phyloP scores from a whole-genome alignment of 805 yeast species.

The Cyberlindnera americana region DNA sequence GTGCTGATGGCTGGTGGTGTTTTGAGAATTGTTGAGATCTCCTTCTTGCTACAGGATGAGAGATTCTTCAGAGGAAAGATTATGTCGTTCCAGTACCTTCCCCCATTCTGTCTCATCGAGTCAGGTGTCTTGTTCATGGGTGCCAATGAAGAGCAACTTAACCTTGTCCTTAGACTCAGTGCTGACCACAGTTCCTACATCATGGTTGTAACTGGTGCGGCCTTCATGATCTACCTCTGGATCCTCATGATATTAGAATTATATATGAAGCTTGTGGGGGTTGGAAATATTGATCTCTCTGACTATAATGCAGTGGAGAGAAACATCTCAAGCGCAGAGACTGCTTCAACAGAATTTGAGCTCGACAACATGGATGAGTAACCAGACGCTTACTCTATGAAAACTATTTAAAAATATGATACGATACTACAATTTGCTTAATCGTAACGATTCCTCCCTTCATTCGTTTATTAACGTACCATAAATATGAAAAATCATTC shows the following conservation, averaged over 20 bases:
- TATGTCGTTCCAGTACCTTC: slow-evolving; percentile 75
- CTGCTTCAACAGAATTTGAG: slow-evolving; percentile 22
- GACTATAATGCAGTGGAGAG: slow-evolving; percentile 14
- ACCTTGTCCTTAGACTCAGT: slow-evolving; percentile 63
- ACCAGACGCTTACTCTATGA: no score
- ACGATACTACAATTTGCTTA: no score
- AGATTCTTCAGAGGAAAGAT: slow-evolving; percentile 44
- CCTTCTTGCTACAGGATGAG: slow-evolving; percentile 67
- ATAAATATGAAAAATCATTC: no score
- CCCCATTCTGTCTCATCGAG: slow-evolving; percentile 75
- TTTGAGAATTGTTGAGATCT: slow-evolving; percentile 72
- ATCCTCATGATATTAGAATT: slow-evolving; percentile 54
- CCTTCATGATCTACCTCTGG: slow-evolving; percentile 69
- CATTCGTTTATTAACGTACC: no score
- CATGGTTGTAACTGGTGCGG: slow-evolving; percentile 65
- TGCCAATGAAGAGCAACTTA: slow-evolving; percentile 87
- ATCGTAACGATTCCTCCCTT: no score
- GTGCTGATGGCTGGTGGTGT: slow-evolving; percentile 77
- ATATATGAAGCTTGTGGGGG: slow-evolving; percentile 42
- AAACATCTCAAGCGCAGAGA: slow-evolving; percentile 6
- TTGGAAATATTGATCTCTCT: slow-evolving; percentile 9
- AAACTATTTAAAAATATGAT: no score
- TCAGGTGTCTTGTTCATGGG: slow-evolving; percentile 86
- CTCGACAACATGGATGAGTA: slow-evolving; percentile 18
- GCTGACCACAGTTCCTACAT: slow-evolving; percentile 86